Conservation (phyloP, 441 rosid species). For the Macaranga tanarius region DNA sequence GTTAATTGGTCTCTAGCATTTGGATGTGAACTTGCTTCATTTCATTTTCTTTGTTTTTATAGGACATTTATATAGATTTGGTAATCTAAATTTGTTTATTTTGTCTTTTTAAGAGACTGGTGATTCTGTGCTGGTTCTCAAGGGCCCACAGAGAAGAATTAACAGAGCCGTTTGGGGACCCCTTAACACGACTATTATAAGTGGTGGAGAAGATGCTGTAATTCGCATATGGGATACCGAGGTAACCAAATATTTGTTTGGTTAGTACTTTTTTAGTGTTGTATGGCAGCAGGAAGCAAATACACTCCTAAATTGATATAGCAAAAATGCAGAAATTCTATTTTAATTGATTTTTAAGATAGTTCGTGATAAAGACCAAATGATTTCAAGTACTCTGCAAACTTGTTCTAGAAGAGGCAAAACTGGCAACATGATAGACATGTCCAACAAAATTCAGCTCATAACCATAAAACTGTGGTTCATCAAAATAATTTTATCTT, state of each 20-base stretch:
- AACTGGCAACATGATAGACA: not conserved
- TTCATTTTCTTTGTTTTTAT: too few species aligned
- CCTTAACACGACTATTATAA: slow-evolving; percentile 70
- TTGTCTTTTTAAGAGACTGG: slow-evolving; percentile 45
- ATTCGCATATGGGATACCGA: slow-evolving; percentile 89
- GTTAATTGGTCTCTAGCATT: too few species aligned
- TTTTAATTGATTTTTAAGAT: not conserved
- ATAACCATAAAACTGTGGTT: too few species aligned
- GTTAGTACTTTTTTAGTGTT: not conserved
- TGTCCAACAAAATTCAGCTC: too few species aligned
- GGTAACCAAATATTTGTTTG: slow-evolving; percentile 37
- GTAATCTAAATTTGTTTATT: not conserved
- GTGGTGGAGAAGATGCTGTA: slow-evolving; percentile 81
- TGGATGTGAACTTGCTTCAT: not conserved
- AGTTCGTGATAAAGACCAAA: not conserved
- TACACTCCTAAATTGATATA: not conserved
- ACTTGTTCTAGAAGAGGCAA: not conserved
- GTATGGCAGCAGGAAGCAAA: not conserved
- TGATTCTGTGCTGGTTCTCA: slow-evolving; percentile 60
- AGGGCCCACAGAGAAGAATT: slow-evolving; percentile 82
- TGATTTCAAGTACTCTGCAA: not conserved
- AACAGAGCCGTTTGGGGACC: slow-evolving; percentile 97
- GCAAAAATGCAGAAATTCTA: not conserved
- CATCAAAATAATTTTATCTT: too few species aligned
- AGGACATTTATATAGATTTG: not conserved